Evolutionary conservation across 257 asterid genomes (phyloP).

Genomic region (Przewalskia tangutica): DNA sequence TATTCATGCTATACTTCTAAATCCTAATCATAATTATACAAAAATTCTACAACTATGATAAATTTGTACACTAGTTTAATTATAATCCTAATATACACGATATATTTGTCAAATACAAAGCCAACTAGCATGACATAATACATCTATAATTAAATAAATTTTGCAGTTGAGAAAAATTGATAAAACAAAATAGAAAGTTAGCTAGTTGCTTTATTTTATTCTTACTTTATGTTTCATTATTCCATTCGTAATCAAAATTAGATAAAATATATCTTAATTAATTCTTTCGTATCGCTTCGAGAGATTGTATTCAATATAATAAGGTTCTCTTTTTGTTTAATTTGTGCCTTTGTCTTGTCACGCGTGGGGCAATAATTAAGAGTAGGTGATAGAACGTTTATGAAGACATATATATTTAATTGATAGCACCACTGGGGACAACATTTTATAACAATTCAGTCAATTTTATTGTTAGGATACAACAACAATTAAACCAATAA

Average conservation of each 20-base stretch:
- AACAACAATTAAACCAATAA: no score
- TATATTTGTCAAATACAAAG: no score
- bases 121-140: background rate
- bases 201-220: background rate
- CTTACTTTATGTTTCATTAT: background rate
- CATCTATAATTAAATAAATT: no score
- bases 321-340: background rate
- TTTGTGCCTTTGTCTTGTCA: background rate
- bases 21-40: no score
- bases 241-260: background rate
- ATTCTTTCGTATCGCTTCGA: background rate
- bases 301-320: background rate
- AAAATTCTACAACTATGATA: no score
- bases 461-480: no score
- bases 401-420: no score
- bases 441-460: no score
- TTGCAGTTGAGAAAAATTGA: background rate
- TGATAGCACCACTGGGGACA: no score
- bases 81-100: no score
- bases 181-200: background rate
- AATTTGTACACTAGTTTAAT: no score
- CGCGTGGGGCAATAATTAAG: background rate
- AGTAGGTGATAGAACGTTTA: background rate
- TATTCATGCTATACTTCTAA: no score
- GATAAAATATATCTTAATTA: background rate